These are phyloP conservation scores for Paxillus ammoniavirescens DNA, from an alignment of 768 basidiomycete species.

Conservation along the genomic window DNA sequence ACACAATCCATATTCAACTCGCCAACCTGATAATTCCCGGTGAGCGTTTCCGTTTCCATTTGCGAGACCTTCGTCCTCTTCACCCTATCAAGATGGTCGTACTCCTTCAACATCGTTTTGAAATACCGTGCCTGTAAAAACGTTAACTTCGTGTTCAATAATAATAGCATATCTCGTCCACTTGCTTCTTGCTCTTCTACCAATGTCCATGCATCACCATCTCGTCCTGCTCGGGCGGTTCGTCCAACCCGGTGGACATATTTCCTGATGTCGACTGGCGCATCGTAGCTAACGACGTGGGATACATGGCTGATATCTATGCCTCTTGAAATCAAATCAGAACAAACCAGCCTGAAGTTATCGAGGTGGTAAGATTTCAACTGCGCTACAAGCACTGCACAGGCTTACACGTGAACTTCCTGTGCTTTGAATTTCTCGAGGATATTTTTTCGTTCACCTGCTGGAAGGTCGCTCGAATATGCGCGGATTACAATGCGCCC, in stretches of 20 bases:
- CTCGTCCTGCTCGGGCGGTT: conserved; percentile 89
- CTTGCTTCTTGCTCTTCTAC: conserved; percentile 91
- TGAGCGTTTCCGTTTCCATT: conserved; percentile 54
- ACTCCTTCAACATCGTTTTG: conserved; percentile 74
- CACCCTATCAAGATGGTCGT: conserved; percentile 67
- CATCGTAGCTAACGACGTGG: conserved; percentile 94
- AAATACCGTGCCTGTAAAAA: conserved; percentile 74
- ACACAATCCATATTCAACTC: neutral
- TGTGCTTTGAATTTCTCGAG: conserved; percentile 80
- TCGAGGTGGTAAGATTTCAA: conserved; percentile 4
- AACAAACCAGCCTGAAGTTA: conserved; percentile 80
- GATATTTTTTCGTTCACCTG: conserved; percentile 70
- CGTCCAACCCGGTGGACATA: conserved; percentile 97
- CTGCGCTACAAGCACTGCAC: neutral
- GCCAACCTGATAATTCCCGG: conserved; percentile 66
- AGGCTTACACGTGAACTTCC: conserved; percentile 76
- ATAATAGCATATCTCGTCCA: neutral
- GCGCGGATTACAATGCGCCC: conserved; percentile 50
- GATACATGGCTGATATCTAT: conserved; percentile 92
- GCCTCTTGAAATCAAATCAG: conserved; percentile 93
- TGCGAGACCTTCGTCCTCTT: conserved; percentile 66
- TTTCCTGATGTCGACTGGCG: conserved; percentile 95
- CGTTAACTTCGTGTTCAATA: neutral
- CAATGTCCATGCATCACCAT: conserved; percentile 90
- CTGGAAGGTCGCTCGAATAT: conserved; percentile 84